Evolutionary conservation across 352 stramenopile species (phyloP), one percentile per base, ranked within the genome.

Genomic region (Phytophthora hybrid): DNA sequence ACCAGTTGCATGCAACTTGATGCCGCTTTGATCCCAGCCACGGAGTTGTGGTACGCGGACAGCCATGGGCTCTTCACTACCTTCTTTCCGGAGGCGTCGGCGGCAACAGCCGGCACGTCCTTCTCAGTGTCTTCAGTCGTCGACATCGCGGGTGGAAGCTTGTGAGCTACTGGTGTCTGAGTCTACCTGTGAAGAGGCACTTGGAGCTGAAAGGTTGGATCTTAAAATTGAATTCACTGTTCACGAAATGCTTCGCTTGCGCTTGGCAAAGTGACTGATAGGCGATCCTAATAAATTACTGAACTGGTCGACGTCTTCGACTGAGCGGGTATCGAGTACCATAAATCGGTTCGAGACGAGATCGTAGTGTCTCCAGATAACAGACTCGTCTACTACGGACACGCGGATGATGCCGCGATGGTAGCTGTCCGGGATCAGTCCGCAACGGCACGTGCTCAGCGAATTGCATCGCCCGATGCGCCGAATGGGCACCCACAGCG

Each of bases 1-100:
- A 93, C 85, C 52, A 95, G 77, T 44, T 89, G 76, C 64, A 96
- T 84, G 67, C 81, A 93, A 37, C 82, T 94, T 13, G 85, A 90
- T 69, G 83, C 92, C 18, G 87, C 86, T 64, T 95, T 90, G 67
- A 98, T 94, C 1, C 88, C 89, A 49, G 92, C 92, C n/a, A 98
- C 88, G 3, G 90, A 88, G 78, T 98, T 97, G 80, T 97, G 83
- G 66, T 96, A 97, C 16, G 92, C 92, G 56, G 89, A 90, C 23
- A 98, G 81, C 91, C 92, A 97, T 39, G 91, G 92, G 49, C 78
- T 78, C 34, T 78, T 84, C 11, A 26, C 21, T n/a, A 49, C 19
- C 29, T 82, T 84, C 31, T 82, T 78, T 29, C 39, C 16, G 5
- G 65, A 59, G 8, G 61, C 6, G 41, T 82, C 61, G 5, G 44